Evolutionary conservation across 805 yeast genomes (phyloP).

Genomic region (Dipodascopsis tothii): DNA sequence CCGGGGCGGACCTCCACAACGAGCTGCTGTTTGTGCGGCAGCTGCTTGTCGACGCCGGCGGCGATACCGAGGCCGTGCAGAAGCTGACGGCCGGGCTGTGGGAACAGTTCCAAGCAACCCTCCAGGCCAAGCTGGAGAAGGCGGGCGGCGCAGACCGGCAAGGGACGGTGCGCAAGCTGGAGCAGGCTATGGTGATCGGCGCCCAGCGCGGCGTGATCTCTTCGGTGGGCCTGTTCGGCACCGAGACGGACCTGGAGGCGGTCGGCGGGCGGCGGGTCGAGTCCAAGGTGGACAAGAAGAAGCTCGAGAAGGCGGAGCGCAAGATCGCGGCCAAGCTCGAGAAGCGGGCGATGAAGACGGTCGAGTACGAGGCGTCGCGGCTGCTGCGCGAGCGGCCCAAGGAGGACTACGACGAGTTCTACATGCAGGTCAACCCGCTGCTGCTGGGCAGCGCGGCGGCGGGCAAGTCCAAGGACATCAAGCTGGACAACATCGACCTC

Average conservation of each 20-base stretch:
- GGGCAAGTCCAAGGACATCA: constrained; percentile 84
- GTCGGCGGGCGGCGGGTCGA: constrained; percentile 80
- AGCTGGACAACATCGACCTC: constrained; percentile 83
- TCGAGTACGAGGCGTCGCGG: constrained; percentile 89
- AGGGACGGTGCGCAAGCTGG: constrained; percentile 82
- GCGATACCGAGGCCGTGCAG: constrained; percentile 49
- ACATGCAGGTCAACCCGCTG: constrained; percentile 88
- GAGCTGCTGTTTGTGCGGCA: constrained; percentile 65
- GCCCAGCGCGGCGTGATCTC: constrained; percentile 63
- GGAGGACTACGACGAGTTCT: constrained; percentile 88
- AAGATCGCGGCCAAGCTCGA: constrained; percentile 97
- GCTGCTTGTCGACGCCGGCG: constrained; percentile 77
- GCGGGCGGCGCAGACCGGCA: constrained; percentile 46
- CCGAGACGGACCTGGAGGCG: constrained; percentile 78
- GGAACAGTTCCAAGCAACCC: constrained; percentile 46
- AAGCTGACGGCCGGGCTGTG: constrained; percentile 41
- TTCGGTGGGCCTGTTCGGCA: constrained; percentile 68
- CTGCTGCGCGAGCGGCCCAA: constrained; percentile 52
- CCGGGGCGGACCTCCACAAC: constrained; percentile 54
- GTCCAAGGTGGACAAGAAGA: constrained; percentile 90
- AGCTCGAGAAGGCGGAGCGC: constrained; percentile 92
- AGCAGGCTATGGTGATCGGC: constrained; percentile 55
- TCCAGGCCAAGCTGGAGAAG: constrained; percentile 54
- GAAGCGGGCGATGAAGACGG: constrained; percentile 53
- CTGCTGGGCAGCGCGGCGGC: constrained; percentile 62